Conservation (phyloP, 768 basidiomycete genomes). For the Tephrocybe rancida region DNA sequence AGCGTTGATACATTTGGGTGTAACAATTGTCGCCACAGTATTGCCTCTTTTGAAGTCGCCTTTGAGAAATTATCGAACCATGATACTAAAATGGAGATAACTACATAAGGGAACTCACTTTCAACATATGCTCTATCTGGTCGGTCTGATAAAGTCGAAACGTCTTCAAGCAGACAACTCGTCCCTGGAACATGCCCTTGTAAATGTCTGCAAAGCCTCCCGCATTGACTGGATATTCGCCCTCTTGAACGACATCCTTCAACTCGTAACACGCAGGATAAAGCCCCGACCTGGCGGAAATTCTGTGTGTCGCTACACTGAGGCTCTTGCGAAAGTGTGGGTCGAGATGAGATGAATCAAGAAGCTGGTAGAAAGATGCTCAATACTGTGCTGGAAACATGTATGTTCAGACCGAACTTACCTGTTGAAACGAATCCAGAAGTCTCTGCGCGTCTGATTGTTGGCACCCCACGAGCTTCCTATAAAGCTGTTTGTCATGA, state of each 20-base stretch:
- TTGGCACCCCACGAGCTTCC: too few species aligned
- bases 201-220: constrained; percentile 6
- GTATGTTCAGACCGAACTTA: too few species aligned
- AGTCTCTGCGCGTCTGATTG: too few species aligned
- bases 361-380: too few species aligned
- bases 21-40: neutral
- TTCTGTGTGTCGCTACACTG: too few species aligned
- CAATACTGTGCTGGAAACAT: too few species aligned
- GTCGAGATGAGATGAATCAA: too few species aligned
- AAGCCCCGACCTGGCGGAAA: neutral
- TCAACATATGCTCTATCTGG: neutral
- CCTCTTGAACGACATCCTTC: neutral
- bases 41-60: neutral
- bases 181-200: neutral
- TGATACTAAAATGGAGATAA: neutral
- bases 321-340: too few species aligned
- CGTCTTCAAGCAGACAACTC: neutral
- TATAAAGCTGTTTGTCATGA: too few species aligned
- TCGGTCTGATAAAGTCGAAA: neutral
- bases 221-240: neutral
- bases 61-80: neutral
- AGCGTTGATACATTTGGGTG: neutral
- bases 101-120: neutral
- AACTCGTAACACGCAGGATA: constrained; percentile 1
- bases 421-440: too few species aligned